A percentile compares a stretch with the other conserved stretches of the same genome.
Conservation (phyloP, 2,329 filamentous ascomycete genomes). For the Dothistroma pini region DNA sequence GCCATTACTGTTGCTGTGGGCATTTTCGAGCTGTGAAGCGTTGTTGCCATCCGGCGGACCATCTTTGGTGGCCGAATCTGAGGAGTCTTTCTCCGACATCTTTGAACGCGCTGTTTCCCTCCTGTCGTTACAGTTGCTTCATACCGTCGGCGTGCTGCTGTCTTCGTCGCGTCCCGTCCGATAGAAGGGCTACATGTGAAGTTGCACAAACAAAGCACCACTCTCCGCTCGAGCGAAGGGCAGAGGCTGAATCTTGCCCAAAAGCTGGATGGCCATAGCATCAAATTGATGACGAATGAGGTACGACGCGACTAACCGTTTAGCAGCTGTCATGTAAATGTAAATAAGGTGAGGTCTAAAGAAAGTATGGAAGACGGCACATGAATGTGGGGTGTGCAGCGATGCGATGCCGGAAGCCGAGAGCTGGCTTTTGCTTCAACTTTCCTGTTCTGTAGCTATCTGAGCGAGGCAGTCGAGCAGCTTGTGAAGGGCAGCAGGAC, state of each 20-base stretch:
- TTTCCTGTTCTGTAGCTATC: background rate
- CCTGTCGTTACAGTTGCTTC: background rate
- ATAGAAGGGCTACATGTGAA: background rate
- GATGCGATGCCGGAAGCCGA: background rate
- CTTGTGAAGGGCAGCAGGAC: background rate
- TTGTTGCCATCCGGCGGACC: background rate
- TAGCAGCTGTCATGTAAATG: background rate
- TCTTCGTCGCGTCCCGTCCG: background rate
- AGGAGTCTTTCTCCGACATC: background rate
- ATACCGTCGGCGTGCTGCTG: background rate
- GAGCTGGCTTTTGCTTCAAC: background rate
- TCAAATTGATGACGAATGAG: slow-evolving; percentile 1
- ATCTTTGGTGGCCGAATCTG: background rate
- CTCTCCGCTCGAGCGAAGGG: background rate
- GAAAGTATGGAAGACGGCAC: background rate
- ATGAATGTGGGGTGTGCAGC: background rate
- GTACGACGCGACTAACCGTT: background rate
- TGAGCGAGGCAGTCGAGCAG: background rate
- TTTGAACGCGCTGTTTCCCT: background rate
- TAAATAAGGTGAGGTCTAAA: background rate
- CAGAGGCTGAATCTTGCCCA: background rate
- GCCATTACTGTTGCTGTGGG: background rate
- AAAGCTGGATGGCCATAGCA: background rate
- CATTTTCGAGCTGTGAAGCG: background rate
- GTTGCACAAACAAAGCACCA: background rate